Base-by-base conservation (phyloP, 805 yeast genomes). In the Wickerhamiella lipophila region DNA sequence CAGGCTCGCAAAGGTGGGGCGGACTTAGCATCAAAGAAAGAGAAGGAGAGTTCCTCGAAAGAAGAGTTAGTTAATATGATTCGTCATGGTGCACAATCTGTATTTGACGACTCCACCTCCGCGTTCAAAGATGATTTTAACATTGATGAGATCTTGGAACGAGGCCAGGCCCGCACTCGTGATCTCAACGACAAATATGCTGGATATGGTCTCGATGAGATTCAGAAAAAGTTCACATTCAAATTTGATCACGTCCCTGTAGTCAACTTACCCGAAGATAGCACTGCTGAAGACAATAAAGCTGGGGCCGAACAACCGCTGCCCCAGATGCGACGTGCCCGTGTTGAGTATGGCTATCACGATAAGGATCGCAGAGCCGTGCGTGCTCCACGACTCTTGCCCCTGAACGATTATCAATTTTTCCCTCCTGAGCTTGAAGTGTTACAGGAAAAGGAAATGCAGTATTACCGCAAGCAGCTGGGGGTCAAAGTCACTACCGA, bases 21-120 rank as follows among this genome's bases (percentile, higher is more conserved):
- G 23, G 60, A 54, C 22, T 52, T 50, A 48, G 43, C 51, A 26
- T 50, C 56, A 38, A 44, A 35, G 25, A 23, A 40, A 13, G 22
- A 40, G 6, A 65, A 62, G 52, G 53, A 55, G 27, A 60, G 58
- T 6, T 61, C 66, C 5, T 58, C 65, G 9, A 83, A 84, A 59
- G 96, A 86, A 58, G 96, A 89, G 61, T 74, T 89, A 57, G 71
- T 92, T 23, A 83, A 82, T 46, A 92, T 89, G 97, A 89, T 89
- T 61, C 95, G 92, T 60, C 95, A 81, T 64, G 98, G 98, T 50
- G 98, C 97, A 1, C 79, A 81, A 58, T 78, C 79, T 41, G 88
- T 92, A 26, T 83, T 89, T 62, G 88, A 84, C 52, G 59, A 63
- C 22, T 56, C 60, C 15, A 35, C 60, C 59, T 64, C 65, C 60